Conservation (phyloP, 2,329 filamentous ascomycete genomes). For the Daldinia sp. region DNA sequence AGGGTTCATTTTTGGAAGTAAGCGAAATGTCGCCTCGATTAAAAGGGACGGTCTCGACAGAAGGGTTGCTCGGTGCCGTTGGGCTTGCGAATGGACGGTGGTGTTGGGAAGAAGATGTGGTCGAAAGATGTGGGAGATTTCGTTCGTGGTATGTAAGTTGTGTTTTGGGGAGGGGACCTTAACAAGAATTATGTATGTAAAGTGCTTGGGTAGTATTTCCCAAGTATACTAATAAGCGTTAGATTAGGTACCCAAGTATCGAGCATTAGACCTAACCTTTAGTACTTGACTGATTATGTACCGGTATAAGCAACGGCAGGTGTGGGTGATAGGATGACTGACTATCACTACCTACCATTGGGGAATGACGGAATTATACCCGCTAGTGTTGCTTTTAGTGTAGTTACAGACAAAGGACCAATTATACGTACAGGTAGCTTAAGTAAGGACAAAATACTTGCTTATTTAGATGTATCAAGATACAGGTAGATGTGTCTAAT, state of each 20-base stretch:
- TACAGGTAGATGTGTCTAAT: neutral
- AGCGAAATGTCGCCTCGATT: slow-evolving; percentile 13
- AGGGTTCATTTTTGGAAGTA: slow-evolving; percentile 79
- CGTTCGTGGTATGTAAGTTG: slow-evolving; percentile 24
- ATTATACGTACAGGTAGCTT: slow-evolving; percentile 4
- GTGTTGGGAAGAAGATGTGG: slow-evolving; percentile 1
- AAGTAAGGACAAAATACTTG: neutral
- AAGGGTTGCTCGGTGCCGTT: slow-evolving; percentile 10
- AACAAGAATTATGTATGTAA: slow-evolving; percentile 23
- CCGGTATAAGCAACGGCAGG: slow-evolving; percentile 17
- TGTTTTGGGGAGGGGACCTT: slow-evolving; percentile 29
- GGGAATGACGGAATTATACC: slow-evolving; percentile 24
- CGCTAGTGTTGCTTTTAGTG: slow-evolving; percentile 16
- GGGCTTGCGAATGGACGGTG: slow-evolving; percentile 14
- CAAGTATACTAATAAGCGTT: neutral
- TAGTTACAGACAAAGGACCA: slow-evolving; percentile 17
- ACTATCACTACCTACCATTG: slow-evolving; percentile 1
- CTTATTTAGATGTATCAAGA: neutral
- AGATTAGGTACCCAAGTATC: slow-evolving; percentile 8
- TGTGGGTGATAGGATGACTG: slow-evolving; percentile 15
- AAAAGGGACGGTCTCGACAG: slow-evolving; percentile 16
- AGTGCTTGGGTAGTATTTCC: neutral
- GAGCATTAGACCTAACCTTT: neutral
- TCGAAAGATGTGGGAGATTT: slow-evolving; percentile 29
- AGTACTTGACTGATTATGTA: neutral